Percentiles rank a stretch among this genome's conserved stretches.
phyloP scores from a whole-genome alignment of 1,284 basidiomycete species.

The Erythrobasidium hasegawianum region DNA sequence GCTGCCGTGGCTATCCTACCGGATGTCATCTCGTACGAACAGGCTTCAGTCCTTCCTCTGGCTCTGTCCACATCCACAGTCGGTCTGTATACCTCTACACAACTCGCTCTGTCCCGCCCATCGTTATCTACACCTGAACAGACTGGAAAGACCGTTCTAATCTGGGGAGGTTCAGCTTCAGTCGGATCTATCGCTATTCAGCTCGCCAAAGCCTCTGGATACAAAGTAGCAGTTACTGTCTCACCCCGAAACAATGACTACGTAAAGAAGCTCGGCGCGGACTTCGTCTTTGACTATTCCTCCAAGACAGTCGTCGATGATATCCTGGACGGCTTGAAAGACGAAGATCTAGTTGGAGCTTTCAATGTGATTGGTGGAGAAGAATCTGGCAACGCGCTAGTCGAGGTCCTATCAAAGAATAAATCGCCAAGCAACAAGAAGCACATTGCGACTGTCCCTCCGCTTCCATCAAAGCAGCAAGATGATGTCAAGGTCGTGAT shows the following conservation, averaged over 20 bases:
- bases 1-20: conserved; percentile 3
- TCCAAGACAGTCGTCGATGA: conserved; percentile 30
- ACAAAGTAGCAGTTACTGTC: conserved; percentile 37
- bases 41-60: conserved; percentile 45
- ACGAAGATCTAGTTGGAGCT: conserved; percentile 31
- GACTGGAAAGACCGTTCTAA: conserved; percentile 40
- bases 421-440: conserved; percentile 25
- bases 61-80: conserved; percentile 46
- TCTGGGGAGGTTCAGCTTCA: conserved; percentile 47
- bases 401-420: conserved; percentile 25
- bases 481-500: conserved; percentile 31
- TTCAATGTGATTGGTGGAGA: conserved; percentile 38
- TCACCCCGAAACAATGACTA: conserved; percentile 39
- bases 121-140: conserved; percentile 34
- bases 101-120: conserved; percentile 36
- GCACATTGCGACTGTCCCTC: conserved; percentile 37
- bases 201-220: conserved; percentile 42
- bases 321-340: conserved; percentile 28
- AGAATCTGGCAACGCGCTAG: conserved; percentile 25
- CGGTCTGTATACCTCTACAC: conserved; percentile 45
- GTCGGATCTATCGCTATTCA: conserved; percentile 48
- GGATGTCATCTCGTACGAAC: conserved; percentile 37
- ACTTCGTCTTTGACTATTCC: conserved; percentile 39
- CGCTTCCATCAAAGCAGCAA: conserved; percentile 29
- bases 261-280: conserved; percentile 39